phyloP scores from a whole-genome alignment of 441 rosid genomes.

The Bocquillonia castaneifolia region DNA sequence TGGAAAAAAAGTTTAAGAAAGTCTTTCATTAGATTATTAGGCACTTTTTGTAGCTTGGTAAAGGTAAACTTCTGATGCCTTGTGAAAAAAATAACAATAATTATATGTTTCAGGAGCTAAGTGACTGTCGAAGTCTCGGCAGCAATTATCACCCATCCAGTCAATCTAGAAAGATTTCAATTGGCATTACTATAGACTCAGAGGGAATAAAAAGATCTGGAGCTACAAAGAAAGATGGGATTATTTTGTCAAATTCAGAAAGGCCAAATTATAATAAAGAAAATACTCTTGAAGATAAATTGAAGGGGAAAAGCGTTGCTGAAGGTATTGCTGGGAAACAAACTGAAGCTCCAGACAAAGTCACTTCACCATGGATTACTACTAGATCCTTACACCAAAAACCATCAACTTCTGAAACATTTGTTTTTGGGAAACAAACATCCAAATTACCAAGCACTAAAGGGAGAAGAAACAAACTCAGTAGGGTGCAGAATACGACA shows the following conservation, averaged over 20 bases:
- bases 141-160: constrained; percentile 53
- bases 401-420: constrained; percentile 34
- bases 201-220: constrained; percentile 34
- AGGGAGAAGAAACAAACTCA: constrained; percentile 33
- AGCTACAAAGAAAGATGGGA: constrained; percentile 30
- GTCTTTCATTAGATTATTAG: neutral
- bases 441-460: constrained; percentile 32
- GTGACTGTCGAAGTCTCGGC: constrained; percentile 49
- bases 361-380: constrained; percentile 57
- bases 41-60: neutral
- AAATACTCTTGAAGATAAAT: constrained; percentile 28
- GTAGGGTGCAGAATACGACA: constrained; percentile 35
- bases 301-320: constrained; percentile 26
- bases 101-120: constrained; percentile 46
- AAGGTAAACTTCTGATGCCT: constrained; percentile 3
- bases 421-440: constrained; percentile 27
- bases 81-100: neutral
- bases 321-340: constrained; percentile 33
- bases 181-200: constrained; percentile 62
- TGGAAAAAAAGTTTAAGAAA: neutral
- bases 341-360: constrained; percentile 30
- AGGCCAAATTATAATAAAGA: constrained; percentile 30
- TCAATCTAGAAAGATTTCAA: constrained; percentile 73
- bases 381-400: constrained; percentile 36
- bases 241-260: constrained; percentile 28